Conservation (phyloP, 2,329 filamentous ascomycete species). For the Ophiocordyceps camponoti-floridani region DNA sequence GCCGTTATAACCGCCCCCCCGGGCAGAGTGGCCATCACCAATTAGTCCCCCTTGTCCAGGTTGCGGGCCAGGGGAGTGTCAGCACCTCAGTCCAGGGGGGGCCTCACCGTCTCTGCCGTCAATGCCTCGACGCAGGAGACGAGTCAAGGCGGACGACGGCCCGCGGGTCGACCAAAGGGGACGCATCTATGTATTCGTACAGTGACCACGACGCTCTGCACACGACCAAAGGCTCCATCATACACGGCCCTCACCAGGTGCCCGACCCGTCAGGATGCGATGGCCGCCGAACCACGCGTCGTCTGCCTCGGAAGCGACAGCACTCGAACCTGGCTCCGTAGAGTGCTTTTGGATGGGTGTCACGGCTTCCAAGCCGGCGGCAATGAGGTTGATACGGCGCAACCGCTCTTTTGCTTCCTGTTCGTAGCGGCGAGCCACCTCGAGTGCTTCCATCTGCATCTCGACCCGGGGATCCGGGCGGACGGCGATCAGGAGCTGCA, state of each 20-base stretch:
- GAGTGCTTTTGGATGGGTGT: slow-evolving; percentile 8
- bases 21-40: neutral
- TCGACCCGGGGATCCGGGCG: slow-evolving; percentile 46
- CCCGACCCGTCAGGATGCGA: neutral
- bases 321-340: slow-evolving; percentile 1
- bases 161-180: neutral
- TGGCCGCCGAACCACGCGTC: slow-evolving; percentile 16
- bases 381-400: slow-evolving; percentile 56
- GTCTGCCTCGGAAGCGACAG: slow-evolving; percentile 6
- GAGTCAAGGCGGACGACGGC: neutral
- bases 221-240: neutral
- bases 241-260: slow-evolving; percentile 1
- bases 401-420: slow-evolving; percentile 59
- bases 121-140: neutral
- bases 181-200: neutral
- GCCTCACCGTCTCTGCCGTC: neutral
- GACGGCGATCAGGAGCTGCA: slow-evolving; percentile 53
- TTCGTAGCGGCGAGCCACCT: slow-evolving; percentile 53
- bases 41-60: neutral
- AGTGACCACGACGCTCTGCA: no score
- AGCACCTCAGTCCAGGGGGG: neutral
- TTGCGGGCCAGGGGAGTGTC: neutral
- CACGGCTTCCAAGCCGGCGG: slow-evolving; percentile 54
- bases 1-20: neutral
- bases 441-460: slow-evolving; percentile 53